Conservation (phyloP, 352 stramenopile species). For the Elongisporangium prolatum region DNA sequence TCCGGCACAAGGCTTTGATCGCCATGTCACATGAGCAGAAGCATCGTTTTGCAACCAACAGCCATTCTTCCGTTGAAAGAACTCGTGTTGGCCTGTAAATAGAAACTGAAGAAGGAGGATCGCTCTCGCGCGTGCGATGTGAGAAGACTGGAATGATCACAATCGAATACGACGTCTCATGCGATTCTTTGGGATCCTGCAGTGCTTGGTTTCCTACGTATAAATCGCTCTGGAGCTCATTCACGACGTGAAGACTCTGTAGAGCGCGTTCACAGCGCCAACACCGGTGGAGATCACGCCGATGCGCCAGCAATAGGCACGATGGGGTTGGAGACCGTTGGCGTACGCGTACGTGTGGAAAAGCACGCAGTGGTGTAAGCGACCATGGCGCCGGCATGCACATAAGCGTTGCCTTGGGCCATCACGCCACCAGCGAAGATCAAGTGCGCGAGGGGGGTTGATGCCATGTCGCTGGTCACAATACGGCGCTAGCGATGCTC, state of each 20-base stretch:
- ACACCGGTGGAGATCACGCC: conserved; percentile 22
- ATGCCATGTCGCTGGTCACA: conserved; percentile 41
- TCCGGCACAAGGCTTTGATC: background rate
- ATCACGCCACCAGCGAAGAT: conserved; percentile 27
- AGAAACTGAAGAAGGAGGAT: background rate
- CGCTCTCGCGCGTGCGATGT: background rate
- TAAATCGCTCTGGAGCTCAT: background rate
- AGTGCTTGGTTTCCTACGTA: no score
- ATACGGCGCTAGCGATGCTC: conserved; percentile 39
- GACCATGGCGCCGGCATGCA: conserved; percentile 21
- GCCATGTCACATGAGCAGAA: background rate
- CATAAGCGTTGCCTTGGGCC: conserved; percentile 18
- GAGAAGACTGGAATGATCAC: background rate
- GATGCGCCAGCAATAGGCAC: conserved; percentile 26
- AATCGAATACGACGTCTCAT: background rate
- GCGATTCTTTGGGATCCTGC: background rate
- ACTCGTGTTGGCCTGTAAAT: background rate
- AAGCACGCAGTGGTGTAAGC: conserved; percentile 29
- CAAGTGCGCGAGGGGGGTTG: conserved; percentile 31
- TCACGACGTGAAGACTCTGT: conserved; percentile 10
- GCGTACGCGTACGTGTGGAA: conserved; percentile 45
- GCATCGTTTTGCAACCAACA: no score
- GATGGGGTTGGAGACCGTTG: conserved; percentile 35
- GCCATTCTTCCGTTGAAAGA: background rate
- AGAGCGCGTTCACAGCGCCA: conserved; percentile 26